A percentile compares a stretch with the other conserved stretches of the same genome.
These are phyloP conservation scores for Coffea canephora DNA, from an alignment of 257 asterid species.

Conservation along the genomic window DNA sequence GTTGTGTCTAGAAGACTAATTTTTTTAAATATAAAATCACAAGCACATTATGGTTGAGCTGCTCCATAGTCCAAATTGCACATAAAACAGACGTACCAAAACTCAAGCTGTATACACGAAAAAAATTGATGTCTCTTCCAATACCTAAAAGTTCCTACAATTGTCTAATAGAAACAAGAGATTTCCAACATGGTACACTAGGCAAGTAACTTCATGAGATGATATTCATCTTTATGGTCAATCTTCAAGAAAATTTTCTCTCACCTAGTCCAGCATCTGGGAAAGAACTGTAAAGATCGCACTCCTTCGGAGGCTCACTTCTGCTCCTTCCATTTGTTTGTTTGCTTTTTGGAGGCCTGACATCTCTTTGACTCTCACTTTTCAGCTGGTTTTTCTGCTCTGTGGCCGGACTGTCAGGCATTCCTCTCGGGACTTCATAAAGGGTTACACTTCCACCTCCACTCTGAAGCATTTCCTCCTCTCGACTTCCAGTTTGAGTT, in stretches of 20 bases:
- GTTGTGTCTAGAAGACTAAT: too few relatives aligned
- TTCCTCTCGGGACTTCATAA: conserved; percentile 52
- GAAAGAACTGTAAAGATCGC: conserved; percentile 41
- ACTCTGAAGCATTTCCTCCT: conserved; percentile 29
- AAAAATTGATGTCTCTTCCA: conserved; percentile 5
- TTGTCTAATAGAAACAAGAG: background rate
- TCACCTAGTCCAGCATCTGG: conserved; percentile 30
- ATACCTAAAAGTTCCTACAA: conserved; percentile 6
- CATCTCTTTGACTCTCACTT: conserved; percentile 35
- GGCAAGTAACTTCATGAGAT: background rate
- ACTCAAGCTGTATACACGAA: conserved; percentile 4
- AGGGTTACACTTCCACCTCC: conserved; percentile 63
- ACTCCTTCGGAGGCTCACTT: conserved; percentile 67
- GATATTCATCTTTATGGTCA: conserved; percentile 12
- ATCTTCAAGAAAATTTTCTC: conserved; percentile 13
- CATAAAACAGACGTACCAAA: background rate
- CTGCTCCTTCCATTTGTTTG: conserved; percentile 51
- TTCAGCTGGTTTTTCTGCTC: conserved; percentile 12
- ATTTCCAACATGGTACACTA: background rate
- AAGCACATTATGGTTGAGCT: background rate
- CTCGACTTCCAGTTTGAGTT: conserved; percentile 41
- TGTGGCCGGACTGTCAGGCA: conserved; percentile 16
- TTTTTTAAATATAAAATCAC: background rate
- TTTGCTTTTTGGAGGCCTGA: conserved; percentile 23
- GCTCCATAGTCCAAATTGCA: background rate